A percentile compares a stretch with the other conserved stretches of the same genome.
phyloP scores from a whole-genome alignment of 1,284 basidiomycete genomes.

The Ceratorhiza oryzae-sativae region DNA sequence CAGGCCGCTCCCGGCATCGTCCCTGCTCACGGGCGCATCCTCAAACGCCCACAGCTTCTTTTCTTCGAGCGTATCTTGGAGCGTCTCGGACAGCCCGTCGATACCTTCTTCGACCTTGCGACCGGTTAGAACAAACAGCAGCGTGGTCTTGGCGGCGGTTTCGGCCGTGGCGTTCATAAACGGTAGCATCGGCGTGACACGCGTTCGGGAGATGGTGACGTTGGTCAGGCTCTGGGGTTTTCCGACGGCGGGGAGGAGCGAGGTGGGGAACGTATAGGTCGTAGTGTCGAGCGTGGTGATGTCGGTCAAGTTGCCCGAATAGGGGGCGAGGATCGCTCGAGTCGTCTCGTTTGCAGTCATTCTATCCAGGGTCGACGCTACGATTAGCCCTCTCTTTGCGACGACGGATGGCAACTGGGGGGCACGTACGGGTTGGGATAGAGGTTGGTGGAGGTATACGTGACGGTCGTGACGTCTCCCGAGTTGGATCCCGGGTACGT shows the following conservation, averaged over 20 bases:
- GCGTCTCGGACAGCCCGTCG: not conserved
- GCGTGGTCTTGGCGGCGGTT: not conserved
- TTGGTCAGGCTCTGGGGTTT: constrained; percentile 29
- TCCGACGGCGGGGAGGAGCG: constrained; percentile 4
- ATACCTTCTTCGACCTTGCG: constrained; percentile 28
- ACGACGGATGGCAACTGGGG: not conserved
- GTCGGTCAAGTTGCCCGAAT: constrained; percentile 25
- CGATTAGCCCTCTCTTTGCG: not conserved
- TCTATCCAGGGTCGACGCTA: not conserved
- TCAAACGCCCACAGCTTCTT: constrained; percentile 32
- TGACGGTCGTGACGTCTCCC: constrained; percentile 13
- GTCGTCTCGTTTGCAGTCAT: constrained; percentile 1
- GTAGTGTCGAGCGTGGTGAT: constrained; percentile 33
- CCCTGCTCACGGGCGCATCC: constrained; percentile 15
- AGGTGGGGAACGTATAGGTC: constrained; percentile 30
- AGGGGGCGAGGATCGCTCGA: not conserved
- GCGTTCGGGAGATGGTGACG: constrained; percentile 32
- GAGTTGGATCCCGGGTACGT: constrained; percentile 26
- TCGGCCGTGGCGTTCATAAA: constrained; percentile 26
- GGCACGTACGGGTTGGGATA: constrained; percentile 18
- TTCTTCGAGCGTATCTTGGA: constrained; percentile 16
- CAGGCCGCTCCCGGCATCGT: constrained; percentile 19
- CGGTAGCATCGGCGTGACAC: constrained; percentile 5
- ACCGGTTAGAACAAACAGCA: constrained; percentile 5
- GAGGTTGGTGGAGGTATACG: not conserved